These are phyloP conservation scores for Tricholoma hemisulphureum DNA, from an alignment of 768 basidiomycete species.

Conservation along the genomic window DNA sequence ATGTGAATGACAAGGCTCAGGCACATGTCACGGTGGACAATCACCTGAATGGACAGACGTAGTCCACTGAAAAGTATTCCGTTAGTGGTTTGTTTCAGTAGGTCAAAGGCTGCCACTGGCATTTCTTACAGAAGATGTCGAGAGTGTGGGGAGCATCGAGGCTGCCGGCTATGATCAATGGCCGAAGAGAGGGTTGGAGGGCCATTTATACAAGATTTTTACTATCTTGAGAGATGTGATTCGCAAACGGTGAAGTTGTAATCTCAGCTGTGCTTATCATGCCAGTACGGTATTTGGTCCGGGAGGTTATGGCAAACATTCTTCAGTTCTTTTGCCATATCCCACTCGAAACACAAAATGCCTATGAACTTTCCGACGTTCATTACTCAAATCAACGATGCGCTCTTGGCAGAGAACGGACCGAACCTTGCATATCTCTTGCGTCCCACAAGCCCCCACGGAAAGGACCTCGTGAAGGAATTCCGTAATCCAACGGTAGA, in stretches of 20 bases:
- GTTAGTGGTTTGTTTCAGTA: not conserved
- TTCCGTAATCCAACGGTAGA: slow-evolving; percentile 56
- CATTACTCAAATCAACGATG: slow-evolving; percentile 58
- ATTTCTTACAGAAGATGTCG: slow-evolving; percentile 67
- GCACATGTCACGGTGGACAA: not conserved
- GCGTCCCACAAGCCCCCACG: slow-evolving; percentile 73
- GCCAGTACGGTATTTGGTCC: slow-evolving; percentile 4
- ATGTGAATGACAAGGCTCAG: not conserved
- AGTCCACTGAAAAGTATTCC: slow-evolving; percentile 59
- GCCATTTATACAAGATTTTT: slow-evolving; percentile 50
- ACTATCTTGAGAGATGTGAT: too few relatives aligned
- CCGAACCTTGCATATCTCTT: slow-evolving; percentile 71
- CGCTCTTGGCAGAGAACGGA: slow-evolving; percentile 62
- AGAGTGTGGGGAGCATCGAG: slow-evolving; percentile 69
- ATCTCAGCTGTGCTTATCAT: too few relatives aligned
- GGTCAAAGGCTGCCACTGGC: not conserved
- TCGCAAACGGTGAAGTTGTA: not conserved
- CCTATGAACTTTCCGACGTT: slow-evolving; percentile 61
- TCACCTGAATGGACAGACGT: slow-evolving; percentile 85
- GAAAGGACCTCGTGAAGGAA: slow-evolving; percentile 72
- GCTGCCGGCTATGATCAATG: slow-evolving; percentile 61
- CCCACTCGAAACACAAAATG: slow-evolving; percentile 21
- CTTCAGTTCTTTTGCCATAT: not conserved
- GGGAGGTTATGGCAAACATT: not conserved
- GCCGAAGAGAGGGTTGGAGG: slow-evolving; percentile 69